Evolutionary conservation across 2,329 filamentous ascomycete species (phyloP), one percentile per base, ranked within the genome.

Genomic region (Epichloe gansuensis): DNA sequence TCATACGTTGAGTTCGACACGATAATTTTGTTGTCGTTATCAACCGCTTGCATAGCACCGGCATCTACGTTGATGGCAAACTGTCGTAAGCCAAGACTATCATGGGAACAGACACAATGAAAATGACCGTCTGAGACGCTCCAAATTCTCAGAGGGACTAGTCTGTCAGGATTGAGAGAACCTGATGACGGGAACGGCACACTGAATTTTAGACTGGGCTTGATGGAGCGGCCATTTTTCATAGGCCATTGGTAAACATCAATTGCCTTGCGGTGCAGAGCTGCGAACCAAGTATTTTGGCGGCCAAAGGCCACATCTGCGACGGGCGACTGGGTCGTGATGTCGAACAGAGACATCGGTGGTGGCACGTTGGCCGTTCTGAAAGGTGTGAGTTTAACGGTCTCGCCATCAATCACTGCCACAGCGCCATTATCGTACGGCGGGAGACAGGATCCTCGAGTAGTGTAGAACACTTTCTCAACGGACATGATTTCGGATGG

Each of bases 291-390:
- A 1, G 75, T 76, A 48, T 85, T 83, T 47, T 77, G 75, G 13
- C 73, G 74, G 48, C 81, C 85, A 58, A 96, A 82, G 0, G 85
- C 81, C 50, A 93, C 81, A 68, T 96, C 90, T 17, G 88, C 70
- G 3, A 82, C 77, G 51, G 84, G 82, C 0, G 76, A 76, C 13
- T 78, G 72, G 31, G 86, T 68, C 12, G 72, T 61, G 17, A 96
- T 61, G 53, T 94, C 87, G 58, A 86, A 86, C 56, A 91, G 76
- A 15, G 89, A 82, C 90, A 97, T 96, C 1, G 93, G 93, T 31
- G 93, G 93, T 25, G 93, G 93, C 3, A 96, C 77, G 61, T 93
- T 95, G 12, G 89, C 86, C 48, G 84, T 77, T 56, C 87, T 78
- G 58, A 98, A 77, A 0, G 93, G 89, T 0, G 93, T 97, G 46